Percentiles rank a stretch among this genome's conserved stretches.
phyloP scores from a whole-genome alignment of 371 early-diverging fungal genomes.

The Rhizopus sp. region DNA sequence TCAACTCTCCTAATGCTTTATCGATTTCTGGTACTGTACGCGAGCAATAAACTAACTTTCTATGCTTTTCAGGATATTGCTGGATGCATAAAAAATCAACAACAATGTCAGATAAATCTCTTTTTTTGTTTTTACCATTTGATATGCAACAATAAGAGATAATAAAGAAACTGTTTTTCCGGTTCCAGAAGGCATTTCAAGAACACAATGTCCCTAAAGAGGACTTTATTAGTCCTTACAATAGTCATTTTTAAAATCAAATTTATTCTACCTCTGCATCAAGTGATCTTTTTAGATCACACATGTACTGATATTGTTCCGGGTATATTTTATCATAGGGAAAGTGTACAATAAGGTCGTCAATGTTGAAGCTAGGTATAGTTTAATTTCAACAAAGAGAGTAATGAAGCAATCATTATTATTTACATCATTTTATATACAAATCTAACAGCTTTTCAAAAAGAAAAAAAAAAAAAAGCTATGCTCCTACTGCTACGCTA shows the following conservation, averaged over 20 bases:
- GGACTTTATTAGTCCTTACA: not conserved
- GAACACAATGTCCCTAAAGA: slow-evolving; percentile 86
- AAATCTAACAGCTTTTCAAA: too few relatives aligned
- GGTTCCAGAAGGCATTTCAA: slow-evolving; percentile 99
- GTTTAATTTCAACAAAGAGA: too few relatives aligned
- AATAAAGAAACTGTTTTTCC: slow-evolving; percentile 99
- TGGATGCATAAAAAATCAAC: slow-evolving; percentile 9
- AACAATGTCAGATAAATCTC: not conserved
- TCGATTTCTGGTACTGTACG: slow-evolving; percentile 99
- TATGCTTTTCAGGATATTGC: slow-evolving; percentile 82
- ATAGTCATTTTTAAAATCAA: not conserved
- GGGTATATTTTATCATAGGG: slow-evolving; percentile 99
- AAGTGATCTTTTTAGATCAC: slow-evolving; percentile 90
- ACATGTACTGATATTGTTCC: slow-evolving; percentile 99
- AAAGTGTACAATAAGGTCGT: slow-evolving; percentile 95
- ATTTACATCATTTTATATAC: too few relatives aligned
- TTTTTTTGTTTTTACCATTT: slow-evolving; percentile 58
- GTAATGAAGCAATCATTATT: too few relatives aligned
- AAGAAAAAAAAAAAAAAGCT: too few relatives aligned
- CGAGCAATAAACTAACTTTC: slow-evolving; percentile 98
- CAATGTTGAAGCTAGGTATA: slow-evolving; percentile 80
- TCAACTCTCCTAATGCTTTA: slow-evolving; percentile 97
- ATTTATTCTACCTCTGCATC: slow-evolving; percentile 76
- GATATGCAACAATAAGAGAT: slow-evolving; percentile 97
- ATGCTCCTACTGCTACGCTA: too few relatives aligned